Percentiles rank a stretch among this genome's conserved stretches.
These are phyloP conservation scores for Blastobotrys indianensis DNA, from an alignment of 1,139 yeast species.

Conservation along the genomic window DNA sequence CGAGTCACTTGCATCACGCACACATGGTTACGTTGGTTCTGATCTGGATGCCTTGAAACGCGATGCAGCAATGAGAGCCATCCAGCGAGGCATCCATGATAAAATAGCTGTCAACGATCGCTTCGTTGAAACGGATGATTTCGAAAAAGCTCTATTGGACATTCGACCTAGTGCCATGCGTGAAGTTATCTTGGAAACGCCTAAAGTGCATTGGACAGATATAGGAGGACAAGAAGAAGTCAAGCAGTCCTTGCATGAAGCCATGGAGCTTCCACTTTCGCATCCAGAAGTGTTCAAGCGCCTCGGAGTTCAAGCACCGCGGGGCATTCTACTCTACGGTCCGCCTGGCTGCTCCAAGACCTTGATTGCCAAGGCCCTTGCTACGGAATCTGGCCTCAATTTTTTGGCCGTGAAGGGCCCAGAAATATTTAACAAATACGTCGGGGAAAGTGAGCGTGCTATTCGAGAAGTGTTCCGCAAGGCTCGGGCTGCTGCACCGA, in stretches of 20 bases:
- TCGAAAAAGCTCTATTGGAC: constrained; percentile 63
- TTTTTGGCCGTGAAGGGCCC: constrained; percentile 95
- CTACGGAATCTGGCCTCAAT: constrained; percentile 90
- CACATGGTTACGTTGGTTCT: constrained; percentile 98
- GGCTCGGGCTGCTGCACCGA: constrained; percentile 90
- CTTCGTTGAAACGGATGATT: constrained; percentile 45
- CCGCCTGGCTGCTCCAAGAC: constrained; percentile 98
- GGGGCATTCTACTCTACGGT: constrained; percentile 84
- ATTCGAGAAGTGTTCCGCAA: constrained; percentile 84
- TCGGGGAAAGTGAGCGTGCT: constrained; percentile 89
- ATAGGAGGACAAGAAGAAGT: constrained; percentile 91
- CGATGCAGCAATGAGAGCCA: constrained; percentile 82
- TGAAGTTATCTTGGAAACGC: constrained; percentile 89
- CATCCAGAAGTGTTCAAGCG: constrained; percentile 70
- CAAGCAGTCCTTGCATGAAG: constrained; percentile 75
- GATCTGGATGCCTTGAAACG: constrained; percentile 83
- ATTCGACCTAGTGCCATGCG: constrained; percentile 96
- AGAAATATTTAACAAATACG: constrained; percentile 87
- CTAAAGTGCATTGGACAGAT: constrained; percentile 88
- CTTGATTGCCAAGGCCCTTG: constrained; percentile 86
- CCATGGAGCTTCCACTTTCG: constrained; percentile 84
- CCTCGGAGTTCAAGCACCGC: constrained; percentile 84
- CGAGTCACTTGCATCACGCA: constrained; percentile 55
- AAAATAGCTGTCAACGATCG: constrained; percentile 36
- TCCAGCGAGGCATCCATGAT: constrained; percentile 49